phyloP scores from a whole-genome alignment of 2,329 filamentous ascomycete species.

The Cylindrodendrum hubeiense region DNA sequence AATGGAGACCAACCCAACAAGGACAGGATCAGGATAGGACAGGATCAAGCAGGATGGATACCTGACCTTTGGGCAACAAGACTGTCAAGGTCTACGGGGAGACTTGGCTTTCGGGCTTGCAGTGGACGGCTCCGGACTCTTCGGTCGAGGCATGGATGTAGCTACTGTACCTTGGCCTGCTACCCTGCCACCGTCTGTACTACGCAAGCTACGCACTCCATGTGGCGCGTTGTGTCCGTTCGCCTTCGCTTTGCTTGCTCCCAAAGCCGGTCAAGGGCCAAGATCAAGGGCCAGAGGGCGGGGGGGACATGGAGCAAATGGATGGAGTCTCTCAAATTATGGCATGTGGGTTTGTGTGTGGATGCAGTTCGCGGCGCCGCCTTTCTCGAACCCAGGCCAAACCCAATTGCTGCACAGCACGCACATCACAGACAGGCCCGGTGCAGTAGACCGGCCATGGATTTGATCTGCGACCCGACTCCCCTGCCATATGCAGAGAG shows the following conservation, averaged over 20 bases:
- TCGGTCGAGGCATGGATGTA: slow-evolving; percentile 8
- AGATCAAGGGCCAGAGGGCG: background rate
- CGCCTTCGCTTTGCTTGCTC: background rate
- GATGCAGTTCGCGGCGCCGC: slow-evolving; percentile 36
- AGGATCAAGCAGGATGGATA: slow-evolving; percentile 22
- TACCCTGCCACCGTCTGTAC: slow-evolving; percentile 9
- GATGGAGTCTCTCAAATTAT: slow-evolving; percentile 23
- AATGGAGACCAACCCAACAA: slow-evolving; percentile 37
- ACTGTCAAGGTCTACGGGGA: background rate
- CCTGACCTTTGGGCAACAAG: slow-evolving; percentile 17
- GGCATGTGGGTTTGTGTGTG: slow-evolving; percentile 30
- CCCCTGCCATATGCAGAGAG: slow-evolving; percentile 29
- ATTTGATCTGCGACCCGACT: slow-evolving; percentile 38
- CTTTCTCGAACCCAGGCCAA: slow-evolving; percentile 22
- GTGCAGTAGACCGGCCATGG: slow-evolving; percentile 30
- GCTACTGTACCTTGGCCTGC: slow-evolving; percentile 8
- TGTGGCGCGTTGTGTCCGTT: slow-evolving; percentile 1
- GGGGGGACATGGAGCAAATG: background rate
- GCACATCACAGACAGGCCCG: slow-evolving; percentile 34
- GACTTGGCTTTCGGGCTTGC: slow-evolving; percentile 15
- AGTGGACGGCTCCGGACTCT: slow-evolving; percentile 5
- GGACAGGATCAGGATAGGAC: slow-evolving; percentile 25
- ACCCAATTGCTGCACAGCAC: slow-evolving; percentile 32
- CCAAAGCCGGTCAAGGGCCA: background rate
- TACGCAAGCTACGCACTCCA: slow-evolving; percentile 8